Evolutionary conservation across 2,329 filamentous ascomycete genomes (phyloP).

Genomic region (Coniochaeta ligniaria): DNA sequence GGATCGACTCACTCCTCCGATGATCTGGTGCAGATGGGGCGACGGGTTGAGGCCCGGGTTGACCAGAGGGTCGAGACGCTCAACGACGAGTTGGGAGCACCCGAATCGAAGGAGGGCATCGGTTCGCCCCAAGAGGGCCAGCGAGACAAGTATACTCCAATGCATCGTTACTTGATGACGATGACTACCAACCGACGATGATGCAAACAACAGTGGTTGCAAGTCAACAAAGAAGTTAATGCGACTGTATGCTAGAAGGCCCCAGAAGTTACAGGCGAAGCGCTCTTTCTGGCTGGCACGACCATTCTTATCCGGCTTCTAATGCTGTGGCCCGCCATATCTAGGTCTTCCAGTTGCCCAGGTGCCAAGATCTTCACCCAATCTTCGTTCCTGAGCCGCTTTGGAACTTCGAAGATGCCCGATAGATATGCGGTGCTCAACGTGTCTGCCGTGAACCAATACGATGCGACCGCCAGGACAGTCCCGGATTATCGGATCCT

Average conservation of each 20-base stretch:
- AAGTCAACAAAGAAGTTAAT: background rate
- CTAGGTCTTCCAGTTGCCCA: background rate
- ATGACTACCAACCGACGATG: background rate
- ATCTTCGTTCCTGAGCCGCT: background rate
- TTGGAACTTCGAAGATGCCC: background rate
- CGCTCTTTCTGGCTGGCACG: background rate
- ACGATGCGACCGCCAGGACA: background rate
- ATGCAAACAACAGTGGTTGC: background rate
- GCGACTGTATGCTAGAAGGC: background rate
- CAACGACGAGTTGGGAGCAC: slow-evolving; percentile 12
- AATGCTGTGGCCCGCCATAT: background rate
- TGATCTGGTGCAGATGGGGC: slow-evolving; percentile 13
- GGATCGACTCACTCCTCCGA: slow-evolving; percentile 11
- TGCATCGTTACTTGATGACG: slow-evolving; percentile 4
- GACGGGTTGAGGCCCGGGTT: slow-evolving; percentile 9
- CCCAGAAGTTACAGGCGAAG: background rate
- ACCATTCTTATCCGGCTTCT: background rate
- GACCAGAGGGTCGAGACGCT: slow-evolving; percentile 13
- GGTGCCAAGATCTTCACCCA: background rate
- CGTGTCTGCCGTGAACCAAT: background rate
- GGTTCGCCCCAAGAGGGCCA: slow-evolving; percentile 5
- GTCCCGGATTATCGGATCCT: background rate
- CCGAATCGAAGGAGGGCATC: slow-evolving; percentile 12
- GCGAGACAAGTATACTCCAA: background rate
- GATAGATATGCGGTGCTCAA: background rate